A percentile compares a stretch with the other conserved stretches of the same genome.
phyloP scores from a whole-genome alignment of 768 basidiomycete genomes.

The Boletus vinaceobasis region DNA sequence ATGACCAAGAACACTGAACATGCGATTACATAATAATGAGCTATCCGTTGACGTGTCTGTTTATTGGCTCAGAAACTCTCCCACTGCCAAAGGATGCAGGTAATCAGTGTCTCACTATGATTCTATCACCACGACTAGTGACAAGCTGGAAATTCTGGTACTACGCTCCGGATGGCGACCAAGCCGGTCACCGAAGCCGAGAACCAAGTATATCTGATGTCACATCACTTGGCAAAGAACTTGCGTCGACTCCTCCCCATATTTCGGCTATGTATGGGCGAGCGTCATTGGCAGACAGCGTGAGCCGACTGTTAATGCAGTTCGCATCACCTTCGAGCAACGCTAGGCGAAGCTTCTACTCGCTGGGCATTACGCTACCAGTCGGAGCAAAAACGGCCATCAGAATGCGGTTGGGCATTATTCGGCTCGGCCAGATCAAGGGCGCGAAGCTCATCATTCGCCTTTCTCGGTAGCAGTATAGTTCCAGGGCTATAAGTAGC shows the following conservation, averaged over 20 bases:
- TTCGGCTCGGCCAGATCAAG: constrained; percentile 18
- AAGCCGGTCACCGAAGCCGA: not conserved
- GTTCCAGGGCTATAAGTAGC: constrained; percentile 28
- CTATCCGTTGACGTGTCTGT: no score
- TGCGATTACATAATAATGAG: not conserved
- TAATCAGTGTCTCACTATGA: no score
- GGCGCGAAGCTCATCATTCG: constrained; percentile 6
- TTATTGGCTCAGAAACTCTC: no score
- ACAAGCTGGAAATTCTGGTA: no score
- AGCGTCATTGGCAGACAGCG: not conserved
- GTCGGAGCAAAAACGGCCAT: not conserved
- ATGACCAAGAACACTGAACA: not conserved
- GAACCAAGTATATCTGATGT: not conserved
- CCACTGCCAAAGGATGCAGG: no score
- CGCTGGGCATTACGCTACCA: constrained; percentile 2
- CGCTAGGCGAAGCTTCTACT: not conserved
- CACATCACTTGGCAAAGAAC: not conserved
- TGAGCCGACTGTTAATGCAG: not conserved
- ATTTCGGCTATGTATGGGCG: no score
- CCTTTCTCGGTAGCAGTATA: constrained; percentile 15
- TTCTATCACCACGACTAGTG: not conserved
- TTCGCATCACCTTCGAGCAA: not conserved
- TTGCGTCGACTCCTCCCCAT: not conserved
- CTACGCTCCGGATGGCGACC: no score
- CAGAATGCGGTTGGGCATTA: constrained; percentile 7